Base-by-base conservation (phyloP, 768 basidiomycete genomes). In the Paxillus rubicundulus region DNA sequence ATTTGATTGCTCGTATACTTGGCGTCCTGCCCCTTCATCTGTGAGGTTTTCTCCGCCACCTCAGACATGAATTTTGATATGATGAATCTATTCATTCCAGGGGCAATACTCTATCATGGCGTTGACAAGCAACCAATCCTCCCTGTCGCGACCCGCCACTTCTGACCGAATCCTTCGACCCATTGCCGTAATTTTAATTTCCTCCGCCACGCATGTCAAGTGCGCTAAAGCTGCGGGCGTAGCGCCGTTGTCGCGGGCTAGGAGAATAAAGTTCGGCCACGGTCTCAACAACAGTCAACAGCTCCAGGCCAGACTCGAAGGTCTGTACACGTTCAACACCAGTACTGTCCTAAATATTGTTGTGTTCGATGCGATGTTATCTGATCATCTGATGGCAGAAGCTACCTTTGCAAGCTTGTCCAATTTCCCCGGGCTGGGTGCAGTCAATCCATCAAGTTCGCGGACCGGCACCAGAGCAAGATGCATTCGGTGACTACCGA, bases 181-280 rank as follows among this genome's bases (percentile, higher is more conserved):
- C 4, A 28, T 44, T 1, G 24, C 27, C 27, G 18, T 28, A 28
- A 30, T 16, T 32, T 9, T 12, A 32, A 12, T 16, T 49, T 21
- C 27, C 21, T 42, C 33, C 39, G 37, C 7, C 24, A 38, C 39
- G 41, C 28, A 14, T 36, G 47, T 32, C 21, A 40, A 49, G 9
- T 18, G 21, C 8, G 42, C 21, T 28, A 37, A 49, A 53, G 32
- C 50, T 36, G 49, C 53, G 50, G 63, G 45, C 24, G 37, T 41
- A 18, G 39, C n/a, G 57, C 56, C 39, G 42, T 51, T 47, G 45
- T 38, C 37, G 52, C 52, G 56, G 43, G 42, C 20, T 36, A 37
- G 14, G 33, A 24, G 24, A 6, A 24, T 5, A 6, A 24, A 24
- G 24, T 24, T 24, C 24, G 5, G 6, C 24, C 24, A 24, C 24